phyloP scores from a whole-genome alignment of 1,284 basidiomycete species.

The Xerocomus amazonicus region DNA sequence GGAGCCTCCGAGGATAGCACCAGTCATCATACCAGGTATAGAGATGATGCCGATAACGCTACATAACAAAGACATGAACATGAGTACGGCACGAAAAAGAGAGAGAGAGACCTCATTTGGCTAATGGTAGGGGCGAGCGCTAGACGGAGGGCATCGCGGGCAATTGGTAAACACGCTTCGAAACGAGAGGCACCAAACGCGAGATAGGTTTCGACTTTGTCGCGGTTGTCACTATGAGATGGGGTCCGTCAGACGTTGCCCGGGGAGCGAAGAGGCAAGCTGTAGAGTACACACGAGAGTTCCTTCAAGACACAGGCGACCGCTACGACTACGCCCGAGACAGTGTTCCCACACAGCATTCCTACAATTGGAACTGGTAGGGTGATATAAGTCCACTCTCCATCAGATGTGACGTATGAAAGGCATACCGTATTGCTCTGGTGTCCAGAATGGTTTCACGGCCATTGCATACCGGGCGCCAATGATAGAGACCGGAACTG shows the following conservation, averaged over 20 bases:
- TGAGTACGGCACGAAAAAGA: neutral
- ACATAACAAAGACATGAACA: neutral
- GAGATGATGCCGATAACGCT: conserved; percentile 80
- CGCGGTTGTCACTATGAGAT: conserved; percentile 71
- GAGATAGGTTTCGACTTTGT: conserved; percentile 80
- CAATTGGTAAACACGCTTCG: conserved; percentile 78
- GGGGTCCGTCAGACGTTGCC: conserved; percentile 1
- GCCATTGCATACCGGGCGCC: conserved; percentile 78
- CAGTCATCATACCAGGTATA: conserved; percentile 82
- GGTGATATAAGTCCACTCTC: neutral
- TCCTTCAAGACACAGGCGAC: conserved; percentile 65
- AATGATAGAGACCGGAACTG: conserved; percentile 76
- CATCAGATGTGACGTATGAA: conserved; percentile 2
- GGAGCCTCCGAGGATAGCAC: conserved; percentile 81
- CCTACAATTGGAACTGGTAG: conserved; percentile 76
- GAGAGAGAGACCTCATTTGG: conserved; percentile 66
- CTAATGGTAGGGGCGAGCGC: conserved; percentile 80
- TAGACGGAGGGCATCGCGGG: conserved; percentile 70
- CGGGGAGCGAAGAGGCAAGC: too few species aligned
- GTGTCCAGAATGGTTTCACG: conserved; percentile 74
- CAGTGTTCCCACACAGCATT: conserved; percentile 83
- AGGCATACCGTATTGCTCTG: conserved; percentile 70
- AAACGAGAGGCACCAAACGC: conserved; percentile 78
- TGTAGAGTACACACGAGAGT: conserved; percentile 46
- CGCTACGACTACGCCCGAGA: conserved; percentile 70